phyloP scores from a whole-genome alignment of 805 yeast species.

The Cyberlindnera nakhonratchasimensis region DNA sequence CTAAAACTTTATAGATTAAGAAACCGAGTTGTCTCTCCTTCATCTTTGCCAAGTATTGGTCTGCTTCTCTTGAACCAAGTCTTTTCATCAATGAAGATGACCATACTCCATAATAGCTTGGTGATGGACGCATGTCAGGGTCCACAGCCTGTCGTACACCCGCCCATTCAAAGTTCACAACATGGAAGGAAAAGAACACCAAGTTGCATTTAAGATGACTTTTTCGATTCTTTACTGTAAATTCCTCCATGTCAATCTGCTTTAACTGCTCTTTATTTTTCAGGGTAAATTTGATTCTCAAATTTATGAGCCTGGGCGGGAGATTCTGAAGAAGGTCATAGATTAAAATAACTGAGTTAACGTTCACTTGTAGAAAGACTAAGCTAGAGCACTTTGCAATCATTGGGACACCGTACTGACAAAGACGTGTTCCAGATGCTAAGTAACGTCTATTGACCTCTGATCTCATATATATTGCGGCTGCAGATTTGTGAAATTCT shows the following conservation, averaged over 20 bases:
- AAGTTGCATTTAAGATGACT: background rate
- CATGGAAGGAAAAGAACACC: background rate
- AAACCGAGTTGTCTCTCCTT: background rate
- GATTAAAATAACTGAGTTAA: background rate
- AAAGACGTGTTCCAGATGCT: background rate
- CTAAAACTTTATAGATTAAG: background rate
- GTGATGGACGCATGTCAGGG: background rate
- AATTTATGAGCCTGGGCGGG: background rate
- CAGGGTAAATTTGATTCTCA: background rate
- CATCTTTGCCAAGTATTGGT: too few species aligned
- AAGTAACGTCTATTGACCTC: background rate
- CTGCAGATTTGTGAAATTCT: background rate
- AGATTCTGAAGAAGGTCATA: background rate
- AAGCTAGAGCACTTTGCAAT: background rate
- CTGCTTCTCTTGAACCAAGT: background rate
- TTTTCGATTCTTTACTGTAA: background rate
- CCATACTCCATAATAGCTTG: background rate
- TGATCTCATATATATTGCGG: background rate
- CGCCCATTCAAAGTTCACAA: background rate
- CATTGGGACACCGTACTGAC: background rate
- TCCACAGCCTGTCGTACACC: background rate
- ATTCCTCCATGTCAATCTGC: background rate
- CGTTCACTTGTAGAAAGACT: background rate
- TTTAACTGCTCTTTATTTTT: background rate
- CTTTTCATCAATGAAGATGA: background rate